phyloP scores from a whole-genome alignment of 306 rosid species.

The peach (Prunus persica) region DNA sequence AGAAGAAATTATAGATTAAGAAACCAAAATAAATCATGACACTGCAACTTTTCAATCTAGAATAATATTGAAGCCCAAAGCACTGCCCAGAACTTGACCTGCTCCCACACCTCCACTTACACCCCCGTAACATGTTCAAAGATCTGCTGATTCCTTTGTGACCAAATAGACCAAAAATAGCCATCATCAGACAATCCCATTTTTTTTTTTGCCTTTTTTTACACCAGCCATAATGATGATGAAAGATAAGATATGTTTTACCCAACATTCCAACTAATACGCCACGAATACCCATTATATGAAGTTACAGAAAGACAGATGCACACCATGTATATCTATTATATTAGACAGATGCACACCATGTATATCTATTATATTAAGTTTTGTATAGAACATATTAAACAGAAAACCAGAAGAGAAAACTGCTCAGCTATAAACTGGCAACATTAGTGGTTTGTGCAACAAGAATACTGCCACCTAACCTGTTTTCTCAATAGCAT shows the following conservation, averaged over 20 bases:
- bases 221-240: neutral
- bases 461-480: neutral
- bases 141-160: neutral
- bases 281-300: neutral
- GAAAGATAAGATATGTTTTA: neutral
- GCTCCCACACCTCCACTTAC: neutral
- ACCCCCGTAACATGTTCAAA: neutral
- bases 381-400: neutral
- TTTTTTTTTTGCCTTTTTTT: no score
- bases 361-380: neutral
- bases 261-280: neutral
- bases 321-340: neutral
- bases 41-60: neutral
- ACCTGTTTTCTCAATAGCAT: neutral
- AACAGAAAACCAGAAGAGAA: neutral
- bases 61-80: neutral
- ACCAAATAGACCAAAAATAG: neutral
- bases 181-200: neutral
- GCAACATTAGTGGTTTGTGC: neutral
- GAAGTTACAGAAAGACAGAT: neutral
- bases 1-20: neutral
- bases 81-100: neutral
- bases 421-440: neutral
- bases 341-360: neutral
- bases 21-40: neutral